Base-by-base conservation (phyloP, 2,329 filamentous ascomycete species). In the Eutypa lata region DNA sequence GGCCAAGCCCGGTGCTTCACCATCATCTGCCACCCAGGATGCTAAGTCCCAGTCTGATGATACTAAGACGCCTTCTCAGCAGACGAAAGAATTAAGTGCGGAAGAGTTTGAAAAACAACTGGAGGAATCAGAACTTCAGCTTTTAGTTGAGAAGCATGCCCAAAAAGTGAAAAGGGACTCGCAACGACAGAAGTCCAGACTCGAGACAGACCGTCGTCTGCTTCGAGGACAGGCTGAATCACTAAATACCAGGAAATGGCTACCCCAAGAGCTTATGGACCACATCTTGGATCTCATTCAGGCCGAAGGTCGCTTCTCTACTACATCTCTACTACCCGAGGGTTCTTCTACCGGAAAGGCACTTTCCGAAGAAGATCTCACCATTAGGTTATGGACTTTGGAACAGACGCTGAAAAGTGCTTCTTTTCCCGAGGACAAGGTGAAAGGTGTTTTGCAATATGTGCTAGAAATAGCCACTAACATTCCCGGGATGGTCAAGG, bases 71-170 rank as follows among this genome's bases (percentile, higher is more conserved):
- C 48, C 54, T 33, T 48, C 60, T 8, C 55, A 54, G 19, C 26
- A 58, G 35, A 68, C 73, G 49, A 74, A 82, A 51, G 74, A 81
- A 26, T 73, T 93, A 58, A 90, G 84, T 47, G 88, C 93, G 1
- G 93, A 97, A 67, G 90, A 97, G 68, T 88, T 97, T 49, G 94
- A 97, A 67, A 86, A 77, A 57, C 90, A 96, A 64, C 81, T 97
- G 16, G 91, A 97, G 68, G 88, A 91, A 63, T 88, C 91, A n/a
- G 91, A 96, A 63, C 77, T 99, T 37, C 92, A 97, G 69, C 74
- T 90, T 21, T 75, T 97, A 6, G 87, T 97, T 16, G 93, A 97
- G 57, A 94, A 91, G 65, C 76, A 93, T 70, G 87, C 87, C 0
- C 74, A 82, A 40, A 96, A 93, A 70, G 87, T 88, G 56, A 88